Evolutionary conservation across 306 rosid genomes (phyloP).

Genomic region (Quercus rubra): DNA sequence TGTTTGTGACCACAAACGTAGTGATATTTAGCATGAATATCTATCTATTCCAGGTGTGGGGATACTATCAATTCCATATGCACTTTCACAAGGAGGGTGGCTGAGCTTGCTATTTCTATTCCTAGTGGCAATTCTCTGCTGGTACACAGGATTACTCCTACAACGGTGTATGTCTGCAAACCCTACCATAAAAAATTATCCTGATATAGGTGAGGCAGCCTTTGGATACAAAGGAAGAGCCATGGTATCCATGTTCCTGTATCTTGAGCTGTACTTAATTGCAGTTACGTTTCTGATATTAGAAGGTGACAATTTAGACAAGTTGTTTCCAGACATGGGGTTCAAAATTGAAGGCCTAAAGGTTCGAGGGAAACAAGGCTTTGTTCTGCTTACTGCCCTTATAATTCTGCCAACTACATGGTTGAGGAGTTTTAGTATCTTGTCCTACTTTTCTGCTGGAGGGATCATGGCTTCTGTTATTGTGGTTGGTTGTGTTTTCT

Average conservation of each 20-base stretch:
- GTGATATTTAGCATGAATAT: background rate
- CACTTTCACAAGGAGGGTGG: constrained; percentile 79
- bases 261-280: constrained; percentile 45
- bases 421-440: constrained; percentile 44
- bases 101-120: constrained; percentile 45
- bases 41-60: constrained; percentile 53
- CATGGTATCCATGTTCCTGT: constrained; percentile 39
- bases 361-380: constrained; percentile 40
- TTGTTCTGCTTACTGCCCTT: constrained; percentile 44
- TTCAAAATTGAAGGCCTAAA: constrained; percentile 30
- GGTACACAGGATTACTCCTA: constrained; percentile 65
- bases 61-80: constrained; percentile 69
- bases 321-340: constrained; percentile 43
- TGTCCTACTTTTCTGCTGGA: constrained; percentile 65
- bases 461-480: constrained; percentile 55
- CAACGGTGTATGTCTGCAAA: constrained; percentile 49
- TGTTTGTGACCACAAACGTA: too few species aligned
- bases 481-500: constrained; percentile 40
- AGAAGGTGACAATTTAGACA: constrained; percentile 67
- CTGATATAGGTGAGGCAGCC: constrained; percentile 62
- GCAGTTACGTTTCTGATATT: constrained; percentile 57
- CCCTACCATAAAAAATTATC: constrained; percentile 42
- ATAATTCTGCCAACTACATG: constrained; percentile 67
- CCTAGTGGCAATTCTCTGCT: constrained; percentile 44
- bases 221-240: constrained; percentile 58